Conservation (phyloP, 805 yeast species). For the Suhomyces pyralidae region DNA sequence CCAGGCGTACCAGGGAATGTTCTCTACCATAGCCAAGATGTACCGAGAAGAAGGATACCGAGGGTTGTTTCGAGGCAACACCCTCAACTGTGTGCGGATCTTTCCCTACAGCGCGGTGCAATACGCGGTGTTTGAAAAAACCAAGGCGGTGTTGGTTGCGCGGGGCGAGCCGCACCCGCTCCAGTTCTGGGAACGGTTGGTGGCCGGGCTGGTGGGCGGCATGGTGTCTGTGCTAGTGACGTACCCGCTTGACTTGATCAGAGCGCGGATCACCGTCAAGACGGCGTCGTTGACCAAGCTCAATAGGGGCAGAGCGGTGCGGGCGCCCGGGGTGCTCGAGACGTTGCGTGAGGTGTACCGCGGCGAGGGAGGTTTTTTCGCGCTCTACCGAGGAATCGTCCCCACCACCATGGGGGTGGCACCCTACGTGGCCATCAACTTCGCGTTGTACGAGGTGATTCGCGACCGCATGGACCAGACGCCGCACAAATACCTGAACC, state of each 20-base stretch:
- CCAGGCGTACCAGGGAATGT: constrained; percentile 60
- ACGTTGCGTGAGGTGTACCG: constrained; percentile 58
- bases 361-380: constrained; percentile 78
- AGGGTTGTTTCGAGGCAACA: constrained; percentile 89
- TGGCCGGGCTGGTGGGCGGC: constrained; percentile 83
- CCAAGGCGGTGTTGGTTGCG: constrained; percentile 40
- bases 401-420: constrained; percentile 96
- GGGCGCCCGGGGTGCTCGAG: constrained; percentile 70
- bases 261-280: constrained; percentile 86
- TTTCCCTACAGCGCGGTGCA: constrained; percentile 95
- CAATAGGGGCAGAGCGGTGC: constrained; percentile 39
- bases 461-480: constrained; percentile 51
- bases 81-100: constrained; percentile 83
- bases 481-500: constrained; percentile 37
- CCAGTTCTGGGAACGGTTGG: constrained; percentile 55
- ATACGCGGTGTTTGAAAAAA: constrained; percentile 74
- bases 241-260: constrained; percentile 86
- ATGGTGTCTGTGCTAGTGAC: constrained; percentile 75
- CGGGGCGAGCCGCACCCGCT: constrained; percentile 33
- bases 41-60: constrained; percentile 89
- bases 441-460: constrained; percentile 81
- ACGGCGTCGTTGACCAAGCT: constrained; percentile 66
- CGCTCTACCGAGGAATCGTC: constrained; percentile 77
- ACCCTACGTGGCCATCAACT: constrained; percentile 91
- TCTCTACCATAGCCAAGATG: constrained; percentile 71